Conservation (phyloP, 2,329 filamentous ascomycete genomes). For the Verticillium klebahnii region DNA sequence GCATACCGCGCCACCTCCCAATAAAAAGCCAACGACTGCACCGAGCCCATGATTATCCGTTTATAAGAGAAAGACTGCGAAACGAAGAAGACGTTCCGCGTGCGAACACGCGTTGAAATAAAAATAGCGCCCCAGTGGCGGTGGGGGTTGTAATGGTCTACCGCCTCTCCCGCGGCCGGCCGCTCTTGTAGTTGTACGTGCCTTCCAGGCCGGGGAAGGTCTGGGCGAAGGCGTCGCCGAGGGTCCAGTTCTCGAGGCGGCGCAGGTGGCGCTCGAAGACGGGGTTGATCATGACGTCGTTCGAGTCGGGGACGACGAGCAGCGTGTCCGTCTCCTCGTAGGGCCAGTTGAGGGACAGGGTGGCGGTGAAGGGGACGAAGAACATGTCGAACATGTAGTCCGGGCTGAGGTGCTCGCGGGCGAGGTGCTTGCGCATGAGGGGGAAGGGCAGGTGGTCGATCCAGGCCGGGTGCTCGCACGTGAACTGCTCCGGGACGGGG, state of each 20-base stretch:
- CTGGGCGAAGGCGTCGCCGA: slow-evolving; percentile 65
- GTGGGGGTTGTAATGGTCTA: too few species aligned
- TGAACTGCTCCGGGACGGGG: slow-evolving; percentile 62
- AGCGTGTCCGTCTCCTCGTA: slow-evolving; percentile 71
- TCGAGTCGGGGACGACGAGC: slow-evolving; percentile 49
- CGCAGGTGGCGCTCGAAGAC: slow-evolving; percentile 79
- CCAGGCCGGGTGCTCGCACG: slow-evolving; percentile 71
- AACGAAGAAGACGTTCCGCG: not conserved
- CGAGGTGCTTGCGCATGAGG: slow-evolving; percentile 64
- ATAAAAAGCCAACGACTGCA: not conserved
- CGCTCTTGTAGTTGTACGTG: slow-evolving; percentile 32
- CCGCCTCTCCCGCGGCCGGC: not conserved
- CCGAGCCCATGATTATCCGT: not conserved
- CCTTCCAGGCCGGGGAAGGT: slow-evolving; percentile 55
- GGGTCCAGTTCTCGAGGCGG: slow-evolving; percentile 73
- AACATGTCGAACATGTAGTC: slow-evolving; percentile 71
- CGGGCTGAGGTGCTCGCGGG: slow-evolving; percentile 39
- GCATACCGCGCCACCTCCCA: not conserved
- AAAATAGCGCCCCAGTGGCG: too few species aligned
- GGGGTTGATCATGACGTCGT: slow-evolving; percentile 76
- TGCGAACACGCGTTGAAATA: too few species aligned
- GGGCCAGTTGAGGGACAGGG: slow-evolving; percentile 76
- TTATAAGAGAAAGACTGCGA: not conserved
- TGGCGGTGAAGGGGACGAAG: slow-evolving; percentile 77
- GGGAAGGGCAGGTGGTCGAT: slow-evolving; percentile 80